Evolutionary conservation across 495 filamentous ascomycete genomes (phyloP).

Genomic region (Daldinia loculata): DNA sequence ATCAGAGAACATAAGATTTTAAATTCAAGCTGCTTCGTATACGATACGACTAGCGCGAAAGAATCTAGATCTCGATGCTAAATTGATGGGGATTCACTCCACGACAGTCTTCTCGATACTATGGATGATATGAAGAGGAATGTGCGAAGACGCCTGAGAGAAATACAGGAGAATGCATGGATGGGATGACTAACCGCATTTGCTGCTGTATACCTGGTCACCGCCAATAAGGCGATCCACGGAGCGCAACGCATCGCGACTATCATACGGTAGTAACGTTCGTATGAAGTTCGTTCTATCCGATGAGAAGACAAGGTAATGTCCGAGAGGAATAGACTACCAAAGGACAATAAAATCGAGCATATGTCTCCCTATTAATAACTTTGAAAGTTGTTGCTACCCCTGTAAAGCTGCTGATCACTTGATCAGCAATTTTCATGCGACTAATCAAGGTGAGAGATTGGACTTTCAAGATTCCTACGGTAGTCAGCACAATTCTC

Average conservation of each 20-base stretch:
- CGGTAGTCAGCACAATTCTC: slow-evolving; percentile 7
- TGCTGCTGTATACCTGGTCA: slow-evolving; percentile 19
- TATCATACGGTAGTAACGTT: slow-evolving; percentile 11
- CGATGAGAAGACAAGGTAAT: slow-evolving; percentile 12
- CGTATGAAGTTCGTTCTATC: slow-evolving; percentile 21
- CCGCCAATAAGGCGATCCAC: slow-evolving; percentile 30
- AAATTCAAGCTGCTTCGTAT: not conserved
- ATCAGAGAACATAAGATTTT: not conserved
- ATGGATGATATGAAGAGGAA: slow-evolving; percentile 5
- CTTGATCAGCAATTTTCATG: slow-evolving; percentile 33
- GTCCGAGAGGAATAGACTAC: slow-evolving; percentile 16
- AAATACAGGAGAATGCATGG: slow-evolving; percentile 1
- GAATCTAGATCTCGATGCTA: not conserved
- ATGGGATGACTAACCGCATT: slow-evolving; percentile 29
- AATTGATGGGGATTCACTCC: not conserved
- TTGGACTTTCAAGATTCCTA: slow-evolving; percentile 11
- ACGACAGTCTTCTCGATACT: not conserved
- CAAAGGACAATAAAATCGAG: slow-evolving; percentile 6
- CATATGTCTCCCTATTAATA: slow-evolving; percentile 31
- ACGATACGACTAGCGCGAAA: not conserved
- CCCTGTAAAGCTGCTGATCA: slow-evolving; percentile 29
- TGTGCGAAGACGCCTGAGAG: not conserved
- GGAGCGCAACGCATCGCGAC: slow-evolving; percentile 29
- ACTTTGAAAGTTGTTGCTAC: not conserved
- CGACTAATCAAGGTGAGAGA: slow-evolving; percentile 27